A percentile compares a stretch with the other conserved stretches of the same genome.
phyloP scores from a whole-genome alignment of 2,329 filamentous ascomycete genomes.

The Cordyceps pruinosa region DNA sequence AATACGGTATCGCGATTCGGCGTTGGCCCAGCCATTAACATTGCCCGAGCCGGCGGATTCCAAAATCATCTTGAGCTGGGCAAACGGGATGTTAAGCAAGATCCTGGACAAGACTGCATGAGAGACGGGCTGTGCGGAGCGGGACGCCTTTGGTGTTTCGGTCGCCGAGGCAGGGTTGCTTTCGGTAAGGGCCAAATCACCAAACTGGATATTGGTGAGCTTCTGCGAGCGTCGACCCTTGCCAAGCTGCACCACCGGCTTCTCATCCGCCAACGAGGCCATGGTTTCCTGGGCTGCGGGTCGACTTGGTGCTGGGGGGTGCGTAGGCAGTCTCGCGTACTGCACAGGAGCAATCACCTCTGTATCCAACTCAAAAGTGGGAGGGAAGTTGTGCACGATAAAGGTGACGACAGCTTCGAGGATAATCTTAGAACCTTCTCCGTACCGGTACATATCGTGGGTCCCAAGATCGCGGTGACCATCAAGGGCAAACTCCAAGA shows the following conservation, averaged over 20 bases:
- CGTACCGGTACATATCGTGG: slow-evolving; percentile 42
- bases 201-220: slow-evolving; percentile 61
- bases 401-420: slow-evolving; percentile 52
- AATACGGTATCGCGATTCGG: slow-evolving; percentile 40
- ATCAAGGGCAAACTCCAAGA: slow-evolving; percentile 51
- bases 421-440: slow-evolving; percentile 46
- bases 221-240: slow-evolving; percentile 40
- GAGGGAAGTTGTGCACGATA: slow-evolving; percentile 52
- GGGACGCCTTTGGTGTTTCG: slow-evolving; percentile 20
- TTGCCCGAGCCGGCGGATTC: slow-evolving; percentile 50
- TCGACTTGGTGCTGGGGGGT: slow-evolving; percentile 14
- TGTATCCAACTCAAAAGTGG: slow-evolving; percentile 52
- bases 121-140: slow-evolving; percentile 25
- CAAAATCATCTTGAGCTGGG: slow-evolving; percentile 57
- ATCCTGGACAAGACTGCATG: slow-evolving; percentile 55
- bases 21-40: slow-evolving; percentile 42
- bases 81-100: slow-evolving; percentile 63
- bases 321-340: slow-evolving; percentile 35
- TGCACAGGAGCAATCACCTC: slow-evolving; percentile 28
- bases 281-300: slow-evolving; percentile 12
- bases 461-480: slow-evolving; percentile 28
- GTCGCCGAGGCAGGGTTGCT: slow-evolving; percentile 21
- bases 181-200: slow-evolving; percentile 47
- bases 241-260: slow-evolving; percentile 29
- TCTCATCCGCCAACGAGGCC: slow-evolving; percentile 26